Evolutionary conservation across 441 rosid species (phyloP).

Genomic region (Dalechampia spathulata): DNA sequence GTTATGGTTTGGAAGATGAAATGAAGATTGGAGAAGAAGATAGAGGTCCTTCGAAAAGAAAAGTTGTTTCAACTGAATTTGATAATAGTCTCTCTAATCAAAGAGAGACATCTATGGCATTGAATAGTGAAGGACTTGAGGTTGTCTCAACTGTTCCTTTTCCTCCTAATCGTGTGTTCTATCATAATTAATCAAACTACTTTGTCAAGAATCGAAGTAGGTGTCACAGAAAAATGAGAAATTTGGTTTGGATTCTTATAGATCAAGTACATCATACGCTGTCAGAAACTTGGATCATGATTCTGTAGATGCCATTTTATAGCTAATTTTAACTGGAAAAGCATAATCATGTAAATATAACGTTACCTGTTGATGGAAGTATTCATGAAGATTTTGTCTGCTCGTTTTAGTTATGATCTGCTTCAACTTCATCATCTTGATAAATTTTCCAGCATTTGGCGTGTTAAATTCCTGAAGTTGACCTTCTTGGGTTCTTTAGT

Average conservation of each 20-base stretch:
- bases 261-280: not conserved
- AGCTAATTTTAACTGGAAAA: not conserved
- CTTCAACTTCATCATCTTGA: not conserved
- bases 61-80: conserved; percentile 52
- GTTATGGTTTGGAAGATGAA: conserved; percentile 41
- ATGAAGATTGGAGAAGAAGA: conserved; percentile 38
- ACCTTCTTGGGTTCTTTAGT: not conserved
- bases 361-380: not conserved
- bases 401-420: not conserved
- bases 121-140: conserved; percentile 98
- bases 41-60: conserved; percentile 39
- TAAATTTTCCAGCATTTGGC: not conserved
- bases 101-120: conserved; percentile 77
- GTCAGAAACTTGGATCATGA: not conserved
- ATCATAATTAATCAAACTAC: too few relatives aligned
- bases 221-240: too few relatives aligned
- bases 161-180: not conserved
- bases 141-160: conserved; percentile 25
- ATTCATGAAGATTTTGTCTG: not conserved
- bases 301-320: not conserved
- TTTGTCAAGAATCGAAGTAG: too few relatives aligned
- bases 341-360: not conserved
- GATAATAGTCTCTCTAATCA: conserved; percentile 66
- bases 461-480: not conserved
- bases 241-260: not conserved